phyloP scores from a whole-genome alignment of 1,139 yeast genomes.

The Meyerozyma athensensis region DNA sequence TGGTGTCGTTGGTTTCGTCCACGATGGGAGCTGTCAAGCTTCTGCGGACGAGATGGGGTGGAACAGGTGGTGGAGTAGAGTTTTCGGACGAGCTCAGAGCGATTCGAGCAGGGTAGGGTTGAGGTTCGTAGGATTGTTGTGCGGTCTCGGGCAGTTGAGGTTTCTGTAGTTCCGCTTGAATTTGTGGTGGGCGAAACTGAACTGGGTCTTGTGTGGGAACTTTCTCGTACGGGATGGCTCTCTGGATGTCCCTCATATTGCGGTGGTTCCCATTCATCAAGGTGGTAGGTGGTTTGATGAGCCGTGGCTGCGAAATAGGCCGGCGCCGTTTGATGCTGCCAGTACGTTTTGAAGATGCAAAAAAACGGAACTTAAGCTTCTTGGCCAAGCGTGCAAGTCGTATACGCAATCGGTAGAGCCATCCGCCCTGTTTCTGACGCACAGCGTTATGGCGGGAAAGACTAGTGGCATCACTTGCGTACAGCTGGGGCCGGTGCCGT shows the following conservation, averaged over 20 bases:
- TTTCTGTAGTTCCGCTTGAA: background rate
- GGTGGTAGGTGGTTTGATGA: too few relatives aligned
- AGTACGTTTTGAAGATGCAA: conserved; percentile 2
- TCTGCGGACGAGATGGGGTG: conserved; percentile 4
- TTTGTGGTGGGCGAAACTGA: too few relatives aligned
- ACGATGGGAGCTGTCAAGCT: conserved; percentile 2
- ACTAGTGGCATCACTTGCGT: background rate
- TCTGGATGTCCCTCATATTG: too few relatives aligned
- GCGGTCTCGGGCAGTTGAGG: background rate
- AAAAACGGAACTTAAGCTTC: background rate
- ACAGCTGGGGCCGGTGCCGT: background rate
- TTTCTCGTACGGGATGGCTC: too few relatives aligned
- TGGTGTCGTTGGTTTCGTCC: conserved; percentile 12
- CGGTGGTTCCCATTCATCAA: too few relatives aligned
- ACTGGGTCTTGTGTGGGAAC: too few relatives aligned
- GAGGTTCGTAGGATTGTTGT: background rate
- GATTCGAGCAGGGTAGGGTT: background rate
- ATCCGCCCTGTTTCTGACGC: conserved; percentile 6
- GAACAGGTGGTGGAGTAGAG: conserved; percentile 5
- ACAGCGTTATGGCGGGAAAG: conserved; percentile 1
- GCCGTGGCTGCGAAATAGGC: too few relatives aligned
- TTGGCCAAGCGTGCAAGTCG: conserved; percentile 7
- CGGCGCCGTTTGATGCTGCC: conserved; percentile 2
- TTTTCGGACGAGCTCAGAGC: background rate
- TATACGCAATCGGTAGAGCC: conserved; percentile 8